A percentile compares a stretch with the other conserved stretches of the same genome.
phyloP scores from a whole-genome alignment of 768 basidiomycete species.

The Candolleomyces efflorescens region DNA sequence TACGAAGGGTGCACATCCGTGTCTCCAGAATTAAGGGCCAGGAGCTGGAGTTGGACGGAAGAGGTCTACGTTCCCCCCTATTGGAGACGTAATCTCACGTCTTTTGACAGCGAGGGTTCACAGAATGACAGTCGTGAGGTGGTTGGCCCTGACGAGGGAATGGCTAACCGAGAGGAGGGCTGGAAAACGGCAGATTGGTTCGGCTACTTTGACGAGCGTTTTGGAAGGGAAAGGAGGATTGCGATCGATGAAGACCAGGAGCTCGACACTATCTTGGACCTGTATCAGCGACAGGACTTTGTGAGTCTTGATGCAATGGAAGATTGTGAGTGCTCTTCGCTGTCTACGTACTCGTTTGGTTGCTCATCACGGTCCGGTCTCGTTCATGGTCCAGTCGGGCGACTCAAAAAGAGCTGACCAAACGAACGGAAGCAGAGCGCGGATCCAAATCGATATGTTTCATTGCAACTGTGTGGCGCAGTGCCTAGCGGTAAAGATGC shows the following conservation, averaged over 20 bases:
- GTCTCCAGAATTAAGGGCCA: neutral
- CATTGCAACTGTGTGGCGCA: too few species aligned
- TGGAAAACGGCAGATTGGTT: neutral
- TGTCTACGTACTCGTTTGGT: too few species aligned
- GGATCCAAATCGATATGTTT: too few species aligned
- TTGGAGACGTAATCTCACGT: neutral
- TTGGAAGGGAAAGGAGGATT: neutral
- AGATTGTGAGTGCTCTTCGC: too few species aligned
- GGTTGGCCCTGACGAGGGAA: neutral
- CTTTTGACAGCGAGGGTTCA: neutral
- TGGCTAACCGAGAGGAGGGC: neutral
- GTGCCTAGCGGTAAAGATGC: too few species aligned
- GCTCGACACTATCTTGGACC: too few species aligned
- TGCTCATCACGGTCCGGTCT: too few species aligned
- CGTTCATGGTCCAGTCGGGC: too few species aligned
- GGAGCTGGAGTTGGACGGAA: neutral
- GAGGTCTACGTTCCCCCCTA: neutral
- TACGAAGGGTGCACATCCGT: neutral
- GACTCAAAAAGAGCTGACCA: too few species aligned
- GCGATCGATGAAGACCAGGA: neutral
- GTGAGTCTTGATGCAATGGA: too few species aligned
- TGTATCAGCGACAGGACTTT: too few species aligned
- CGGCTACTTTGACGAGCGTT: neutral
- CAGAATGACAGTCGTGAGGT: neutral
- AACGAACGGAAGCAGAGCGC: too few species aligned